A percentile compares a stretch with the other conserved stretches of the same genome.
phyloP scores from a whole-genome alignment of 2,329 filamentous ascomycete species.

The Neurospora crassa region DNA sequence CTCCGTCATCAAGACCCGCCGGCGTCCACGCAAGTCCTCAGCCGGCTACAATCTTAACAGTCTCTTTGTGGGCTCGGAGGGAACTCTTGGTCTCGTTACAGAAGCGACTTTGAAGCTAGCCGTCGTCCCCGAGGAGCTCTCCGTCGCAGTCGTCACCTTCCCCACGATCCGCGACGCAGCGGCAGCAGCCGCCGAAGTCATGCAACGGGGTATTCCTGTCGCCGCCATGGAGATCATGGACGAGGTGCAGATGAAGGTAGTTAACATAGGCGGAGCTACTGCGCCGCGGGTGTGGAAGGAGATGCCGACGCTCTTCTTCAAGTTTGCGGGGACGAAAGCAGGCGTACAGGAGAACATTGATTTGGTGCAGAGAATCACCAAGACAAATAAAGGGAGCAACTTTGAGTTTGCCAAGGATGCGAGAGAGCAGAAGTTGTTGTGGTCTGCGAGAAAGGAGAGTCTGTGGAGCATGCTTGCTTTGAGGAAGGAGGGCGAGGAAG shows the following conservation, averaged over 20 bases:
- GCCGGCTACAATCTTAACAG: slow-evolving; percentile 77
- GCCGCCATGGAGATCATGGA: slow-evolving; percentile 83
- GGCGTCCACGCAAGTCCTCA: slow-evolving; percentile 69
- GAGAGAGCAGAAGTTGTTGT: slow-evolving; percentile 64
- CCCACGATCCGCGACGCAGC: slow-evolving; percentile 69
- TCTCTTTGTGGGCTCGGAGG: slow-evolving; percentile 73
- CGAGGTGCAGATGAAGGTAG: slow-evolving; percentile 76
- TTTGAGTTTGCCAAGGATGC: slow-evolving; percentile 71
- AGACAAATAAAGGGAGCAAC: slow-evolving; percentile 49
- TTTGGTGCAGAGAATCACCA: slow-evolving; percentile 58
- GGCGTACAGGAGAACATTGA: slow-evolving; percentile 71
- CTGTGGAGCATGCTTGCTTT: slow-evolving; percentile 76
- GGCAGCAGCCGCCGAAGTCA: slow-evolving; percentile 63
- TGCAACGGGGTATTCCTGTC: slow-evolving; percentile 63
- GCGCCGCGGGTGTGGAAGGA: slow-evolving; percentile 64
- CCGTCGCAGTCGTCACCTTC: slow-evolving; percentile 73
- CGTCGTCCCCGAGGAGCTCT: slow-evolving; percentile 64
- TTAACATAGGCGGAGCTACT: slow-evolving; percentile 65
- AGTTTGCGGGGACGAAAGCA: slow-evolving; percentile 70
- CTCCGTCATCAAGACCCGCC: slow-evolving; percentile 67
- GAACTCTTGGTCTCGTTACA: slow-evolving; percentile 71
- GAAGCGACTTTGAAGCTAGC: slow-evolving; percentile 75
- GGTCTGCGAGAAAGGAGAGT: slow-evolving; percentile 73
- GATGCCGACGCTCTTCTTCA: slow-evolving; percentile 72
- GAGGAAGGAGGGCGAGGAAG: slow-evolving; percentile 54